Conservation (phyloP, 2,329 filamentous ascomycete genomes). For the Microsporum ferrugineum region DNA sequence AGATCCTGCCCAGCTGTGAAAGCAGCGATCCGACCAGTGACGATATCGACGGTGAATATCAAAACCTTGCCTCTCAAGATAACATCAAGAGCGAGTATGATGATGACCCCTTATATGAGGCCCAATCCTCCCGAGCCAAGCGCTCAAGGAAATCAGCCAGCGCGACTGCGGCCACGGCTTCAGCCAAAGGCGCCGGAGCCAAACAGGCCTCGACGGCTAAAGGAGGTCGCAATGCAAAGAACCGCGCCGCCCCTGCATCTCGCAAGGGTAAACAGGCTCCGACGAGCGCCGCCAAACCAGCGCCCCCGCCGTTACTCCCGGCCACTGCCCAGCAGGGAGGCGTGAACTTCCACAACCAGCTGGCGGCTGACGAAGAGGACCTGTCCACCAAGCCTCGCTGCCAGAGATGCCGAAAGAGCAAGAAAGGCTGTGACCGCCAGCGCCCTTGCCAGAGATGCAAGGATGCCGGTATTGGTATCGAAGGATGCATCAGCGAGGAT, state of each 20-base stretch:
- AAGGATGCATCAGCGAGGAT: slow-evolving; percentile 93
- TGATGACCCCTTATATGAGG: slow-evolving; percentile 28
- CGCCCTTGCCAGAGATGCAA: slow-evolving; percentile 90
- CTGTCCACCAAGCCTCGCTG: slow-evolving; percentile 92
- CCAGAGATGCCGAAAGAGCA: slow-evolving; percentile 97
- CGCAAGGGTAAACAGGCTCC: slow-evolving; percentile 30
- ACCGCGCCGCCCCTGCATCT: slow-evolving; percentile 20
- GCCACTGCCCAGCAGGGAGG: slow-evolving; percentile 42
- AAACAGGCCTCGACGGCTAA: slow-evolving; percentile 13
- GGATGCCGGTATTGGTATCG: slow-evolving; percentile 84
- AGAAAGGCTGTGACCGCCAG: slow-evolving; percentile 97
- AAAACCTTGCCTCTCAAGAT: slow-evolving; percentile 44
- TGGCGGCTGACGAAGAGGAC: slow-evolving; percentile 68
- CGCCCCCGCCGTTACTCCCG: slow-evolving; percentile 47
- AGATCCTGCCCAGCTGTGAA: slow-evolving; percentile 46
- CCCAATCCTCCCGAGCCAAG: slow-evolving; percentile 35
- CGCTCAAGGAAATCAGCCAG: slow-evolving; percentile 42
- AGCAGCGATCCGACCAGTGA: slow-evolving; percentile 52
- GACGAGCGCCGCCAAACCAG: slow-evolving; percentile 27
- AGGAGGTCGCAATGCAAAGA: slow-evolving; percentile 15
- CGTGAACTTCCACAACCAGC: slow-evolving; percentile 50
- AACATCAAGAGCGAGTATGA: slow-evolving; percentile 46
- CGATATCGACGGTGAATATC: slow-evolving; percentile 44
- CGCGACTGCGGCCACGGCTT: slow-evolving; percentile 19
- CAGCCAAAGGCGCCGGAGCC: slow-evolving; percentile 18